Evolutionary conservation across 176 grass and related monocot genomes (phyloP), one percentile per base, ranked within the genome.

Genomic region (Chrysopogon serrulatus): DNA sequence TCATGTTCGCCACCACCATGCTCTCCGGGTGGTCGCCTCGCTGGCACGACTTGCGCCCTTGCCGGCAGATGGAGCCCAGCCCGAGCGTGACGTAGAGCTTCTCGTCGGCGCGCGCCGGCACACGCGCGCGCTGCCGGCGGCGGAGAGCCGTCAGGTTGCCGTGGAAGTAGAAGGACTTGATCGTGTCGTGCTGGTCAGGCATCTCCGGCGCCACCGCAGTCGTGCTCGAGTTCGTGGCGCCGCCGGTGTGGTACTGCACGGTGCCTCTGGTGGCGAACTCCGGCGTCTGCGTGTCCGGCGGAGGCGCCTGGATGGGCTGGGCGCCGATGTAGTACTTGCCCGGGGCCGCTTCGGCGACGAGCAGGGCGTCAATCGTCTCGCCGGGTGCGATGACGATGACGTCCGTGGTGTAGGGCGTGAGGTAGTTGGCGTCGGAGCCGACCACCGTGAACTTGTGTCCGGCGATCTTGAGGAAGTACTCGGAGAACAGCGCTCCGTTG

Each of bases 371-470:
- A 13, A 76, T 12, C 5, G 80, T 79, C 72, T 88, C 65, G 4
- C 86, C 80, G 0, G 80, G 80, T 10, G 56, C 81, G 16, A 84
- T 33, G 0, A 43, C 57, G 3, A 88, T 6, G 34, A 51, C 30
- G 34, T 88, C 86, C 2, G 80, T 88, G 2, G 32, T 64, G 33
- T 66, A 88, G 10, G 80, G 86, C 10, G 17, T 84, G 0, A 78
- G 21, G 19, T 88, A 79, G 54, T 71, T 79, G 7, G 80, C 84
- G 6, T 86, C 84, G 3, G 76, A 39, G 16, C 15, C 27, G 23
- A 86, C 75, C 15, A 86, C 75, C 21, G 84, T 86, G 54, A 79
- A 64, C 23, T 10, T 79, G 67, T 86, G 84, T 0, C 74, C 75
- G 6, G 75, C 83, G 9, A 57, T 11, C 54, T 79, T 85, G 30